phyloP scores from a whole-genome alignment of 2,329 filamentous ascomycete genomes.

The Diaporthe destruens region DNA sequence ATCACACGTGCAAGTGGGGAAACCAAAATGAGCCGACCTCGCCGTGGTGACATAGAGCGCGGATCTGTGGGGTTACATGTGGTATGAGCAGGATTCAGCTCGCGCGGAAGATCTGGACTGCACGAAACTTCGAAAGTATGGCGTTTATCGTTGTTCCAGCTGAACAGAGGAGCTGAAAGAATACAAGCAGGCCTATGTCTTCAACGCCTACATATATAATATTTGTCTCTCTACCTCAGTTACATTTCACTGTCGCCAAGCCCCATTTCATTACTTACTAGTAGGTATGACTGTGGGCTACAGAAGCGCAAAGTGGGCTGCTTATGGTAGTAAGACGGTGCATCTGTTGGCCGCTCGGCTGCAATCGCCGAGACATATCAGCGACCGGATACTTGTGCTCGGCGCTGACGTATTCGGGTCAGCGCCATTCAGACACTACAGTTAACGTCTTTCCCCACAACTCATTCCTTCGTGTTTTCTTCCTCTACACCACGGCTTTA shows the following conservation, averaged over 20 bases:
- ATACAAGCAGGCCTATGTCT: no score
- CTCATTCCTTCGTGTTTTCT: not conserved
- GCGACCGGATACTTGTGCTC: not conserved
- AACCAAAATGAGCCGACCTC: not conserved
- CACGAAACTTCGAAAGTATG: not conserved
- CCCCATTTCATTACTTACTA: no score
- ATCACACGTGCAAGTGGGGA: no score
- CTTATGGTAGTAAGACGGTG: constrained; percentile 4
- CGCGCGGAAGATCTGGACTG: not conserved
- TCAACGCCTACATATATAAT: not conserved
- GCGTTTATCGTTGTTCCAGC: no score
- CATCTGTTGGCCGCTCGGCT: not conserved
- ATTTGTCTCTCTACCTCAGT: not conserved
- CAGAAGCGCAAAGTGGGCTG: not conserved
- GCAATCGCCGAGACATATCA: not conserved
- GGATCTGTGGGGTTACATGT: not conserved
- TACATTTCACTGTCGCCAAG: not conserved
- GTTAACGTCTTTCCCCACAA: not conserved
- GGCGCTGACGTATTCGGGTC: not conserved
- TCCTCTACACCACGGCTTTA: no score
- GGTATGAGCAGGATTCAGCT: not conserved
- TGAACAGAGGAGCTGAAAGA: no score
- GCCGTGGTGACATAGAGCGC: not conserved
- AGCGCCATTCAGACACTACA: not conserved
- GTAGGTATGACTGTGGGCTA: no score